Conservation (phyloP, 2,329 filamentous ascomycete genomes). For the Apiospora phragmitis region DNA sequence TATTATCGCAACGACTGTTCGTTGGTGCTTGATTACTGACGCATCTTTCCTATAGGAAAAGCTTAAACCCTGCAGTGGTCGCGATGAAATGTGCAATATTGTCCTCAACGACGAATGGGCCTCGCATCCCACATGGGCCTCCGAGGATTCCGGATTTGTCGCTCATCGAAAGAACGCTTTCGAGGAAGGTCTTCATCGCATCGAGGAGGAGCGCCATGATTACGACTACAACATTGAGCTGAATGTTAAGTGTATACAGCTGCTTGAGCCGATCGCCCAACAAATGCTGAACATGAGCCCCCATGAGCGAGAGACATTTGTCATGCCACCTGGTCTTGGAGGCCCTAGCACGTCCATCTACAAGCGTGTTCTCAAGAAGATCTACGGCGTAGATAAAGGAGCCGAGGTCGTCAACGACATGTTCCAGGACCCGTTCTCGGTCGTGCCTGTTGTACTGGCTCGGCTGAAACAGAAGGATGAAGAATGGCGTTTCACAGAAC, state of each 20-base stretch:
- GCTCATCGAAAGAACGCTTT: constrained; percentile 95
- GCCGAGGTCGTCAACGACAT: constrained; percentile 84
- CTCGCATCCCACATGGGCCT: constrained; percentile 97
- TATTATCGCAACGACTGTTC: not conserved
- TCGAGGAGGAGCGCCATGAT: constrained; percentile 97
- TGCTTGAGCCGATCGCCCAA: constrained; percentile 91
- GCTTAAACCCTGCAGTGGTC: constrained; percentile 87
- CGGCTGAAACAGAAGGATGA: constrained; percentile 95
- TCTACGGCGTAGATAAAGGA: constrained; percentile 85
- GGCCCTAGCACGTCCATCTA: constrained; percentile 96
- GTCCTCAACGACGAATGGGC: constrained; percentile 98
- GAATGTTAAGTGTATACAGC: constrained; percentile 90
- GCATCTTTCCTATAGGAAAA: constrained; percentile 58
- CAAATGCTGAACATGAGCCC: constrained; percentile 81
- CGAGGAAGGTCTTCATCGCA: constrained; percentile 91
- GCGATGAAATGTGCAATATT: constrained; percentile 89
- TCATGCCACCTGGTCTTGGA: constrained; percentile 79
- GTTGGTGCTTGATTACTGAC: not conserved
- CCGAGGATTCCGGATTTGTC: constrained; percentile 95
- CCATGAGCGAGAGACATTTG: constrained; percentile 71
- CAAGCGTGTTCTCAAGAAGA: constrained; percentile 95
- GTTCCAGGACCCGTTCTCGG: constrained; percentile 79
- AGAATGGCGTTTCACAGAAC: constrained; percentile 94
- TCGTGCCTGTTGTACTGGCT: constrained; percentile 84
- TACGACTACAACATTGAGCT: constrained; percentile 99